Percentiles rank a stretch among this genome's conserved stretches.
These are phyloP conservation scores for Lippia alba DNA, from an alignment of 305 asterid genomes.

Conservation along the genomic window DNA sequence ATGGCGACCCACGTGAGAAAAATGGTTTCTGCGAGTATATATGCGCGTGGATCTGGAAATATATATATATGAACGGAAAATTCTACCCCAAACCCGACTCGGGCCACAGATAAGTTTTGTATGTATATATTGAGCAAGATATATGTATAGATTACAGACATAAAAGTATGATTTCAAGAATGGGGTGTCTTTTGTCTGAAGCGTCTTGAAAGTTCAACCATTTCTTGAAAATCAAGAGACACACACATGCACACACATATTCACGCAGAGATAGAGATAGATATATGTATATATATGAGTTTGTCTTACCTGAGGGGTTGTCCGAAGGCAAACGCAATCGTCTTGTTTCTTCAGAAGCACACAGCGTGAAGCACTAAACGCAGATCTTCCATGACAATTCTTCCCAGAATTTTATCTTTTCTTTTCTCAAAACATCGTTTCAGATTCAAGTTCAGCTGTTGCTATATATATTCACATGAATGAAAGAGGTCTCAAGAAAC, in stretches of 20 bases:
- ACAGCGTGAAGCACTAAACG: slow-evolving; percentile 77
- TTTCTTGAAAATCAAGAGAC: slow-evolving; percentile 50
- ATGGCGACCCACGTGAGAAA: slow-evolving; percentile 26
- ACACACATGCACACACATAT: slow-evolving; percentile 33
- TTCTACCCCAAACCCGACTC: no score
- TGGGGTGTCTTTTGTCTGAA: slow-evolving; percentile 39
- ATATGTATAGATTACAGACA: neutral
- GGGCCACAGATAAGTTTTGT: no score
- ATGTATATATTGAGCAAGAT: no score
- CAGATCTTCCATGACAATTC: slow-evolving; percentile 63
- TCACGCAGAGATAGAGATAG: slow-evolving; percentile 17
- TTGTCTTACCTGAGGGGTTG: slow-evolving; percentile 51
- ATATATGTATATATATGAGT: slow-evolving; percentile 20
- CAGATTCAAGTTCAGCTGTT: slow-evolving; percentile 7
- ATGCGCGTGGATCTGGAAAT: slow-evolving; percentile 25
- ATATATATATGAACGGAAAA: no score
- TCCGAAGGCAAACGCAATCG: slow-evolving; percentile 45
- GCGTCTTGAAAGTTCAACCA: slow-evolving; percentile 48
- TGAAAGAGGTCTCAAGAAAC: slow-evolving; percentile 28
- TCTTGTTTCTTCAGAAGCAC: slow-evolving; percentile 63
- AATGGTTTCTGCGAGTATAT: slow-evolving; percentile 5
- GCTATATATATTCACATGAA: neutral
- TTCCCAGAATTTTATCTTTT: slow-evolving; percentile 25
- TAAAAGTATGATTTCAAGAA: neutral
- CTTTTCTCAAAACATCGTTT: slow-evolving; percentile 27